Percentiles rank a stretch among this genome's conserved stretches.
Evolutionary conservation across 176 grass and related monocot genomes (phyloP).

Genomic region (Chrysopogon serrulatus): DNA sequence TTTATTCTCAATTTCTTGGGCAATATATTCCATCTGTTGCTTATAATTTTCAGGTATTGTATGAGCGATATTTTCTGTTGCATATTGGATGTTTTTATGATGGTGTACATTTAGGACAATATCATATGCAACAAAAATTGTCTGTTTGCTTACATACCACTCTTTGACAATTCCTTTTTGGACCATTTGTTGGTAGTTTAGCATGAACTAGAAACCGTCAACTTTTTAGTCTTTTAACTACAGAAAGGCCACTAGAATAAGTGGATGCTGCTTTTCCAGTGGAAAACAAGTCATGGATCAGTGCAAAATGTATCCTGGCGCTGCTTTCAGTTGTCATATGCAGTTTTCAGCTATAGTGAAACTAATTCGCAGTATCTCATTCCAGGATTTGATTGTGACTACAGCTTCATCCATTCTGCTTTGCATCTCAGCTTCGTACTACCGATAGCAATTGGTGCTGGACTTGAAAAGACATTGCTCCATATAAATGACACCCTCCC

Average conservation of each 20-base stretch:
- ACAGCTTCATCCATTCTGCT: conserved; percentile 38
- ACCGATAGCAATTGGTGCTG: conserved; percentile 34
- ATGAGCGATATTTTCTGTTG: not conserved
- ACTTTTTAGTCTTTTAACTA: not conserved
- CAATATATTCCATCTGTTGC: conserved; percentile 5
- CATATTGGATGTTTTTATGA: not conserved
- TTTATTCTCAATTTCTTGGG: conserved; percentile 26
- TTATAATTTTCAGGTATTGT: conserved; percentile 45
- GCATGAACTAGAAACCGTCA: not conserved
- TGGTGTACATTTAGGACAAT: not conserved
- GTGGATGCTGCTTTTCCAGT: conserved; percentile 12
- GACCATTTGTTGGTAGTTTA: not conserved
- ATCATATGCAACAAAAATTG: not conserved
- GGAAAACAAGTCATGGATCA: not conserved
- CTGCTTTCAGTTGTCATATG: not conserved
- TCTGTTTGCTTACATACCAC: not conserved
- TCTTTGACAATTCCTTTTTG: not conserved
- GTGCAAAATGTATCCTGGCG: conserved; percentile 3
- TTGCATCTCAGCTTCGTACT: conserved; percentile 57
- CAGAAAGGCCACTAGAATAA: not conserved
- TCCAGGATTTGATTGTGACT: conserved; percentile 65
- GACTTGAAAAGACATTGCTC: not conserved
- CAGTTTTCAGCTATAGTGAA: not conserved
- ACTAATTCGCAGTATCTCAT: conserved; percentile 26
- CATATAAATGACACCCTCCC: not conserved